Evolutionary conservation across 768 basidiomycete species (phyloP).

Genomic region (Leccinum arenicola): DNA sequence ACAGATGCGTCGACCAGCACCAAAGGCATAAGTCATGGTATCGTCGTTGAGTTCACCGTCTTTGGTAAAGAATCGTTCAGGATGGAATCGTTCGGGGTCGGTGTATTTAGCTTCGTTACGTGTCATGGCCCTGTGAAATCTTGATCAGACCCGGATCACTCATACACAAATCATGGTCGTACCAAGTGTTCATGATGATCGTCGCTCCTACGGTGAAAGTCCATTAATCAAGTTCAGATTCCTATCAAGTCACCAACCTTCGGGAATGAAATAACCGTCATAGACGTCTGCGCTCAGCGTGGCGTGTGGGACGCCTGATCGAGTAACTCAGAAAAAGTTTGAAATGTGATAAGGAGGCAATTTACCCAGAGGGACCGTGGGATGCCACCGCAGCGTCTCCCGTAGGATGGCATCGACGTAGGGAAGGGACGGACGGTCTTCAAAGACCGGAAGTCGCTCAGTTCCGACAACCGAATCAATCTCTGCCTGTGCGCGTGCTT

Average conservation of each 20-base stretch:
- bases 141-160: background rate
- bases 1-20: slow-evolving; percentile 37
- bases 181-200: slow-evolving; percentile 31
- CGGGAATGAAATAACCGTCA: slow-evolving; percentile 52
- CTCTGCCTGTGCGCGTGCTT: slow-evolving; percentile 38
- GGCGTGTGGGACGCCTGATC: slow-evolving; percentile 32
- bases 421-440: slow-evolving; percentile 25
- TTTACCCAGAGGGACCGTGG: slow-evolving; percentile 33
- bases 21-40: slow-evolving; percentile 31
- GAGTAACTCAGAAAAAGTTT: background rate
- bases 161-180: background rate
- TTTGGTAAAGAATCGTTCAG: slow-evolving; percentile 33
- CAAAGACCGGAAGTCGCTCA: slow-evolving; percentile 31
- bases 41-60: slow-evolving; percentile 27
- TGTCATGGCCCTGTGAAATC: slow-evolving; percentile 27
- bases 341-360: background rate
- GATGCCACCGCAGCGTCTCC: slow-evolving; percentile 37
- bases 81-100: slow-evolving; percentile 33
- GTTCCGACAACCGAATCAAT: slow-evolving; percentile 32
- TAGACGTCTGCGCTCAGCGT: slow-evolving; percentile 41
- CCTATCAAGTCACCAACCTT: slow-evolving; percentile 33
- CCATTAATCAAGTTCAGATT: background rate
- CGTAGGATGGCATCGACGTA: slow-evolving; percentile 30
- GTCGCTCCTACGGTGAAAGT: slow-evolving; percentile 21
- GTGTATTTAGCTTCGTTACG: slow-evolving; percentile 35